Evolutionary conservation across 2,329 filamentous ascomycete genomes (phyloP), one percentile per base, ranked within the genome.

Genomic region (Didymella segeticola): DNA sequence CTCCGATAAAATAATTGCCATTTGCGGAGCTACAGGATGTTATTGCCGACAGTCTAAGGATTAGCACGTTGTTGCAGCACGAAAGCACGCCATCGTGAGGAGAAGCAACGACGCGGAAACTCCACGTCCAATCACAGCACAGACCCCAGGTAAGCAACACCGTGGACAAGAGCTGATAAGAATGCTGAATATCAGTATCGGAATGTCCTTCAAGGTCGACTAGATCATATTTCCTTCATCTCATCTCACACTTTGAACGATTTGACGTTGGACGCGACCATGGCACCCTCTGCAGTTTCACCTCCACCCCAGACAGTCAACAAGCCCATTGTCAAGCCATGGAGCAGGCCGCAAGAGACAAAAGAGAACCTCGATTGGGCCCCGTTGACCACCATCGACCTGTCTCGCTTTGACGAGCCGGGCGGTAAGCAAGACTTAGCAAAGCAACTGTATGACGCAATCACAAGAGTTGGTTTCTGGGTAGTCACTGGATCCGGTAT

Each of bases 1-100:
- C 11, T 25, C 22, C n/a, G 10, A 9, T 10, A 23, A 39, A 37
- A 15, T 17, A 8, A n/a, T 7, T 53, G 23, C n/a, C 17, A 20
- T 39, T 33, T 10, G n/a, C 17, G n/a, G 30, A 11, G 43, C 15
- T 22, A 23, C 12, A 25, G 9, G 17, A 47, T 23, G 22, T 47
- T 53, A 42, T 47, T 47, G 17, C 43, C 49, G 49, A 29, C n/a
- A 8, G n/a, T 1, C 33, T 34, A 39, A 51, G 41, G 34, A 48
- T 56, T 34, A 50, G 54, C 50, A 53, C 43, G 45, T 46, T 42
- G 46, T 34, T 19, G 52, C 15, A 20, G 52, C 43, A 43, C 29
- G 42, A 53, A 59, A 63, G 61, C 61, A 63, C 61, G 61, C 59
- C 60, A 63, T 63, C 47, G 56, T 50, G 58, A 54, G 58, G 54